phyloP scores from a whole-genome alignment of 1,139 yeast genomes.

The Diutina rugosa region DNA sequence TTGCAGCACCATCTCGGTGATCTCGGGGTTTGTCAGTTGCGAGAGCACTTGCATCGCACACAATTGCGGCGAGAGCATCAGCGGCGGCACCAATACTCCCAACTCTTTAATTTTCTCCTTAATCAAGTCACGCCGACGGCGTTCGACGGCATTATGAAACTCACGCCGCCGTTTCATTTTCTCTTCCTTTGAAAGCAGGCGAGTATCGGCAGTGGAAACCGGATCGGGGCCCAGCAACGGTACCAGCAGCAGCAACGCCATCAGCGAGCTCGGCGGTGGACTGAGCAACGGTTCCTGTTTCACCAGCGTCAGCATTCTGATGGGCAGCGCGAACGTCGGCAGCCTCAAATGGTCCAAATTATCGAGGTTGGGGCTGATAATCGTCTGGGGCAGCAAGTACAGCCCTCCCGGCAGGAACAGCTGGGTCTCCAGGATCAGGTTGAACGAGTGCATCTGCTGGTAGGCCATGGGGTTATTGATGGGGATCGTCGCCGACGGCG shows the following conservation, averaged over 20 bases:
- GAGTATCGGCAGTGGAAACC: constrained; percentile 7
- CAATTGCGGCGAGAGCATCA: constrained; percentile 39
- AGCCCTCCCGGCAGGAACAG: neutral
- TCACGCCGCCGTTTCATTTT: constrained; percentile 59
- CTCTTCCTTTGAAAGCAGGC: constrained; percentile 53
- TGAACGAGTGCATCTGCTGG: neutral
- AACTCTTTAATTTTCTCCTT: constrained; percentile 65
- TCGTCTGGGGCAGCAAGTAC: constrained; percentile 1
- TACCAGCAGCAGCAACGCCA: constrained; percentile 10
- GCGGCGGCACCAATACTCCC: constrained; percentile 61
- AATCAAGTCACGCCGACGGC: constrained; percentile 66
- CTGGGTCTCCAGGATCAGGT: neutral
- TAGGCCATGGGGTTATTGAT: neutral
- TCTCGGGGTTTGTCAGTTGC: constrained; percentile 24
- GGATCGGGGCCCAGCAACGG: constrained; percentile 2
- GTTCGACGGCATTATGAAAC: constrained; percentile 72
- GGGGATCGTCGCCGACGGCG: neutral
- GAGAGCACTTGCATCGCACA: constrained; percentile 34
- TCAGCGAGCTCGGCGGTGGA: neutral
- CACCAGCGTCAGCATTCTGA: neutral
- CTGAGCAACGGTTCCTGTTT: neutral
- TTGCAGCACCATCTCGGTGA: constrained; percentile 23
- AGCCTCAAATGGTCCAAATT: neutral
- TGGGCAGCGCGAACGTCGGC: constrained; percentile 2
- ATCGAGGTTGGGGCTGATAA: neutral